Evolutionary conservation across 2,329 filamentous ascomycete species (phyloP).

Genomic region (Phyllosticta ampelicida): DNA sequence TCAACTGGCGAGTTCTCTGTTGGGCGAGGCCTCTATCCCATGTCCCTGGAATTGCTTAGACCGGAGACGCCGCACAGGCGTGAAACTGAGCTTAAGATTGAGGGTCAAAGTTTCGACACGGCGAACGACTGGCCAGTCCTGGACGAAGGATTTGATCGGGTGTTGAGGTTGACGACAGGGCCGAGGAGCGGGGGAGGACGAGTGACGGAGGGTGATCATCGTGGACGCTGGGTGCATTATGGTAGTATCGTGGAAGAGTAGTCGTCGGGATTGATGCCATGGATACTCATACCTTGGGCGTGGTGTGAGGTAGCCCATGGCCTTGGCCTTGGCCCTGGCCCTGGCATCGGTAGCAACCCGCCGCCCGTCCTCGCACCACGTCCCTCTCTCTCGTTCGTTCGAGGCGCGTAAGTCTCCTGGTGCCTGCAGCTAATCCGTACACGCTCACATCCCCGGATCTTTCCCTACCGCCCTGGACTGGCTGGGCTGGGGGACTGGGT

Average conservation of each 20-base stretch:
- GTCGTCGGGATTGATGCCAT: too few relatives aligned
- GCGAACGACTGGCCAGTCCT: background rate
- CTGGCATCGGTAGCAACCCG: background rate
- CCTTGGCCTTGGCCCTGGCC: background rate
- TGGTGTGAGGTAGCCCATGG: background rate
- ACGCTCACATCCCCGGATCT: background rate
- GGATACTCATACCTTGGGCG: background rate
- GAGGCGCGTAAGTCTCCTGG: background rate
- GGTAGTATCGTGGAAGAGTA: too few relatives aligned
- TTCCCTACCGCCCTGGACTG: background rate
- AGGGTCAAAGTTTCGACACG: background rate
- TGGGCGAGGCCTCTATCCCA: background rate
- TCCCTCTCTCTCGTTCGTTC: background rate
- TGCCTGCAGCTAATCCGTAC: background rate
- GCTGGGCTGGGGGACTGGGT: too few relatives aligned
- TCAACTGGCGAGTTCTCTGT: background rate
- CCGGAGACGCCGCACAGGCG: background rate
- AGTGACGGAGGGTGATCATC: background rate
- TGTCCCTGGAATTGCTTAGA: background rate
- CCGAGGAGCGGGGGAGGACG: background rate
- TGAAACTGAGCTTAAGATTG: background rate
- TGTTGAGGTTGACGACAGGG: background rate
- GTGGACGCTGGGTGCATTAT: background rate
- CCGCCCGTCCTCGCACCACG: background rate
- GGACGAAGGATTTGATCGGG: background rate